These are phyloP conservation scores for Xylaria sp. DNA, from an alignment of 2,329 filamentous ascomycete species.

Conservation along the genomic window DNA sequence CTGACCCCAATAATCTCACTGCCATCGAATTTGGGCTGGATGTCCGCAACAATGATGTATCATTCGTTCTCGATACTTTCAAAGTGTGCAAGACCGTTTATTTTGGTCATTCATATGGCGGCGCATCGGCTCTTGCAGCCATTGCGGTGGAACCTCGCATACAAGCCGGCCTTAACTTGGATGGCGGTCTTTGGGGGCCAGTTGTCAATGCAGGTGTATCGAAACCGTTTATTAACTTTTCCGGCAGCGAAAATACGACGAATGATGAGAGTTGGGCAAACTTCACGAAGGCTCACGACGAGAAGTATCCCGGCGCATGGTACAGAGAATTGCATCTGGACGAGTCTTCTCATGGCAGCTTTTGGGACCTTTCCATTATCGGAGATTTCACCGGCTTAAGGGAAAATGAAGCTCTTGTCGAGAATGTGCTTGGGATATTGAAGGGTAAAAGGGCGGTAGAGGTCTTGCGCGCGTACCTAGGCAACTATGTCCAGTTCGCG, in stretches of 20 bases:
- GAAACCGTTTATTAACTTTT: constrained; percentile 33
- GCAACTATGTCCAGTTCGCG: constrained; percentile 30
- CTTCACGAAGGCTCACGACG: constrained; percentile 30
- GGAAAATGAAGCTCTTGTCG: constrained; percentile 26
- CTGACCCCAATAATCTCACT: constrained; percentile 29
- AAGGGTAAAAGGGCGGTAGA: constrained; percentile 27
- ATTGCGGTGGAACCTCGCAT: constrained; percentile 27
- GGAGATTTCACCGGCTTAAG: constrained; percentile 34
- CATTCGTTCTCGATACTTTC: constrained; percentile 29
- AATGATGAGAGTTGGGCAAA: constrained; percentile 28
- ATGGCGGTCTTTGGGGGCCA: constrained; percentile 31
- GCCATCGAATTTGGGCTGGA: constrained; percentile 30
- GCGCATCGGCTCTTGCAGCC: constrained; percentile 30
- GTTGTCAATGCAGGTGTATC: constrained; percentile 30
- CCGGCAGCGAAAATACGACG: constrained; percentile 19
- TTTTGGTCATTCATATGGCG: constrained; percentile 34
- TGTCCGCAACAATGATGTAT: constrained; percentile 30
- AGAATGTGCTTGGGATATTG: constrained; percentile 27
- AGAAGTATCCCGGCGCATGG: constrained; percentile 31
- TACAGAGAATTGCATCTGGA: constrained; percentile 27
- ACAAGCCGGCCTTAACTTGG: constrained; percentile 29
- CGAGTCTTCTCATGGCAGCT: constrained; percentile 29
- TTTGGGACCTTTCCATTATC: constrained; percentile 35
- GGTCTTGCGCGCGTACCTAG: constrained; percentile 32
- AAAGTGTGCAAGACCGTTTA: constrained; percentile 31